Evolutionary conservation across 169 alveolate species (phyloP), one percentile per base, ranked within the genome.

Genomic region (Besnoitia besnoiti): DNA sequence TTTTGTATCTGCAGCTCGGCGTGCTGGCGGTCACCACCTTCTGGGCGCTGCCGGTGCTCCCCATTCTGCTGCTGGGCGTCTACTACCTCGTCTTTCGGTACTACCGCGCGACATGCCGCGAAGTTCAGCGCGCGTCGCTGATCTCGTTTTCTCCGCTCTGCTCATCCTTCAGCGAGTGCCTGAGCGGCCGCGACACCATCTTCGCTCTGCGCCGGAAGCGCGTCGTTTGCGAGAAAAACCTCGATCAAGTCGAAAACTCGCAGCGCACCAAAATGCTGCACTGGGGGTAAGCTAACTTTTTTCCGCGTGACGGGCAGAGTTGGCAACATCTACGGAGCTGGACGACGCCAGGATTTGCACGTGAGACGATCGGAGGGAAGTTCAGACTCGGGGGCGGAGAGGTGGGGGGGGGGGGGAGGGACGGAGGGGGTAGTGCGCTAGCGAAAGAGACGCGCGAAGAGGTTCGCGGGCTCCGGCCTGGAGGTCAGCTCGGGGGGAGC

Each of bases 61-160:
- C 96, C 0, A 3, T 93, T 55, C 87, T 94, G n/a, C 91, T 94
- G 55, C n/a, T 85, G 10, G 92, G 91, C 0, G 61, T 94, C 67
- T 94, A 94, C 91, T 67, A 67, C 33, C 46, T 84, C 24, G 94
- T 94, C n/a, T 94, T 93, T n/a, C 94, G 95, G 16, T 92, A 92
- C 91, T 94, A 90, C 85, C 82, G 95, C 27, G 90, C 95, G 75
- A 80, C 96, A 8, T 90, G 94, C n/a, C 91, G 96, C n/a, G 95
- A 93, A 73, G 91, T 94, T 35, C 96, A 94, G 61, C 85, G 95
- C 62, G 95, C 90, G 85, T 93, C 85, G 40, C 94, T 90, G 40
- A 40, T 90, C 30, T 90, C 93, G 3, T 90, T 90, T 40, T 90
- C 93, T 40, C 93, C 93, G 49, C 90, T 90, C 27, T 79, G 90